Conservation (phyloP, 768 basidiomycete genomes). For the Amanita brunnescens region DNA sequence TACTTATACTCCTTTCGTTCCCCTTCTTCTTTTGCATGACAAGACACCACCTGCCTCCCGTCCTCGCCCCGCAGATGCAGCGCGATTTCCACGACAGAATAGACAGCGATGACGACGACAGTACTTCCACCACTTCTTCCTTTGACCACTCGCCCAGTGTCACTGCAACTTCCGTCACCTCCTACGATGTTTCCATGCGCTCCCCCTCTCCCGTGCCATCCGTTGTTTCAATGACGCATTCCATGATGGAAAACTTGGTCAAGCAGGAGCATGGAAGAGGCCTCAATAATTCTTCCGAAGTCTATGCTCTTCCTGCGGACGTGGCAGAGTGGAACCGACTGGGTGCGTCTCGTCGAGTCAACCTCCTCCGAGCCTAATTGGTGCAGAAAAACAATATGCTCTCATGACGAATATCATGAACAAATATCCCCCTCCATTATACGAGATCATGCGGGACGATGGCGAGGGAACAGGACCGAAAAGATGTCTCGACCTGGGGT, state of each 20-base stretch:
- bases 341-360: conserved; percentile 30
- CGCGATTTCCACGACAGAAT: not conserved
- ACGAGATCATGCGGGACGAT: conserved; percentile 52
- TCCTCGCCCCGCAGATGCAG: not conserved
- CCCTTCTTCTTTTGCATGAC: not conserved
- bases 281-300: conserved; percentile 71
- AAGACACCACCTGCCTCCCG: not conserved
- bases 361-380: conserved; percentile 3
- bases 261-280: conserved; percentile 60
- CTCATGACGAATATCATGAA: conserved; percentile 61
- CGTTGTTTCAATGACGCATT: conserved; percentile 59
- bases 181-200: conserved; percentile 51
- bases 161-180: conserved; percentile 43
- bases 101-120: conserved; percentile 38
- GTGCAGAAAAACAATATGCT: conserved; percentile 55
- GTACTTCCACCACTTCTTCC: conserved; percentile 31
- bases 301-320: conserved; percentile 73
- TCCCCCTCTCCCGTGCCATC: conserved; percentile 62
- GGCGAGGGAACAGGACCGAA: conserved; percentile 45
- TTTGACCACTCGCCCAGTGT: conserved; percentile 29
- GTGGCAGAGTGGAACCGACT: conserved; percentile 67
- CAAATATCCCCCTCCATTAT: conserved; percentile 53
- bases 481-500: conserved; percentile 65
- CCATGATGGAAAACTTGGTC: conserved; percentile 49
- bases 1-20: not conserved